These are phyloP conservation scores for Ophiosphaerella korrae DNA, from an alignment of 2,329 filamentous ascomycete species.

Conservation along the genomic window DNA sequence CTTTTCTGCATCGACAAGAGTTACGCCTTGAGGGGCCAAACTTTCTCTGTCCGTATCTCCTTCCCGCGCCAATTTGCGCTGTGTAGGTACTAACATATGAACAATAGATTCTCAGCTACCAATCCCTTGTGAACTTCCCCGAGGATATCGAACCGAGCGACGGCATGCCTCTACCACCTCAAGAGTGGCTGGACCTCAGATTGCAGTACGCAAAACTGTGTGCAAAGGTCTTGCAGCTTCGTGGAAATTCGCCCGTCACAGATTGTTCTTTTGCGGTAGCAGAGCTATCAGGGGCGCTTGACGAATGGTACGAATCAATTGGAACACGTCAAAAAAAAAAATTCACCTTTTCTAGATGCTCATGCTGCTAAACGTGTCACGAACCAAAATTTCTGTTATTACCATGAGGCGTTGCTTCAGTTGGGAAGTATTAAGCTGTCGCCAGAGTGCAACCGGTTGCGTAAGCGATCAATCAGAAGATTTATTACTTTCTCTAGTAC, in stretches of 20 bases:
- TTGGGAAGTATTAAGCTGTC: background rate
- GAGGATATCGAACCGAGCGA: background rate
- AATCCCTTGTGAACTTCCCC: background rate
- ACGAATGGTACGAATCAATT: background rate
- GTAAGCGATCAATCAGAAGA: background rate
- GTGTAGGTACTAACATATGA: background rate
- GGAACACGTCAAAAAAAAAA: background rate
- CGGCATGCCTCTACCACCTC: background rate
- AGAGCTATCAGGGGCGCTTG: background rate
- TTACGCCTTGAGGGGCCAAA: constrained; percentile 4
- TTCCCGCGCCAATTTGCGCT: background rate
- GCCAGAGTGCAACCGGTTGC: background rate
- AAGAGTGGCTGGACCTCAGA: background rate
- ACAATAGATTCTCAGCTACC: background rate
- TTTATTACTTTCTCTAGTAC: background rate
- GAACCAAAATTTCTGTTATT: background rate
- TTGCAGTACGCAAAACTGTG: background rate
- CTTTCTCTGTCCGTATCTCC: background rate
- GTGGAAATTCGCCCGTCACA: background rate
- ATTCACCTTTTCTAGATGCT: background rate
- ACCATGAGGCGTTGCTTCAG: constrained; percentile 1
- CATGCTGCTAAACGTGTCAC: background rate
- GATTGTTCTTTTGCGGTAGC: too few relatives aligned
- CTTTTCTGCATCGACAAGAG: constrained; percentile 5
- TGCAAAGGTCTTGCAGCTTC: background rate